Percentiles rank a stretch among this genome's conserved stretches.
Conservation (phyloP, 352 stramenopile species). For the Pythium dissimile region DNA sequence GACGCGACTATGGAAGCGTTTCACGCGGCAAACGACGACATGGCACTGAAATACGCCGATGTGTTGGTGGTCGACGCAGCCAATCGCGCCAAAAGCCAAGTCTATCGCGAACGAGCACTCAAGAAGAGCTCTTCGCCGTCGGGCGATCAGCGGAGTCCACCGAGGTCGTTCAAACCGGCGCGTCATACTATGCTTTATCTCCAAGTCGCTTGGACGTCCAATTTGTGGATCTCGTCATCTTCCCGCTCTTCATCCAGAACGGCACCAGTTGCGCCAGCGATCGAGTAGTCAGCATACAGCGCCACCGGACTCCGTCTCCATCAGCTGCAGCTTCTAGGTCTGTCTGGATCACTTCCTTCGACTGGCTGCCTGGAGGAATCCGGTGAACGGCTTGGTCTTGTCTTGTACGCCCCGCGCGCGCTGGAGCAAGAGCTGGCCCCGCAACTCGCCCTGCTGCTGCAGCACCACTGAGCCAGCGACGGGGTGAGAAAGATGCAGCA, state of each 20-base stretch:
- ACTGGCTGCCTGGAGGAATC: slow-evolving; percentile 65
- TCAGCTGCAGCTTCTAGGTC: slow-evolving; percentile 6
- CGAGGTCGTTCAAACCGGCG: slow-evolving; percentile 59
- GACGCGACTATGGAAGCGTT: slow-evolving; percentile 72
- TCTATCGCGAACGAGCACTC: slow-evolving; percentile 13
- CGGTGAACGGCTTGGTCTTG: slow-evolving; percentile 87
- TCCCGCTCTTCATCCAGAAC: neutral
- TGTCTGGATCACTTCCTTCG: slow-evolving; percentile 7
- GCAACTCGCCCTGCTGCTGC: slow-evolving; percentile 4
- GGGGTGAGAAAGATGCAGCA: no score
- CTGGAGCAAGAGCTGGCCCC: slow-evolving; percentile 28
- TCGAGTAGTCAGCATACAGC: slow-evolving; percentile 15
- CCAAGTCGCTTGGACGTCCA: neutral
- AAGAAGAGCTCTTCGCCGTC: slow-evolving; percentile 54
- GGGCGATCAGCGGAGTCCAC: slow-evolving; percentile 59
- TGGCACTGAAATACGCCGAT: slow-evolving; percentile 15
- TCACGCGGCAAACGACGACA: slow-evolving; percentile 43
- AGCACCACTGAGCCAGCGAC: slow-evolving; percentile 2
- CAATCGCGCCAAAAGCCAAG: neutral
- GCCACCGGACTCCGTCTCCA: slow-evolving; percentile 9
- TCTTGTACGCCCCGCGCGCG: slow-evolving; percentile 54
- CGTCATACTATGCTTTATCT: no score
- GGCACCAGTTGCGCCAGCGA: neutral
- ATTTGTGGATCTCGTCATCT: no score
- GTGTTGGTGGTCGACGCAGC: neutral